A percentile compares a stretch with the other conserved stretches of the same genome.
phyloP scores from a whole-genome alignment of 805 yeast genomes.

The Metschnikowia baotianmanensis region DNA sequence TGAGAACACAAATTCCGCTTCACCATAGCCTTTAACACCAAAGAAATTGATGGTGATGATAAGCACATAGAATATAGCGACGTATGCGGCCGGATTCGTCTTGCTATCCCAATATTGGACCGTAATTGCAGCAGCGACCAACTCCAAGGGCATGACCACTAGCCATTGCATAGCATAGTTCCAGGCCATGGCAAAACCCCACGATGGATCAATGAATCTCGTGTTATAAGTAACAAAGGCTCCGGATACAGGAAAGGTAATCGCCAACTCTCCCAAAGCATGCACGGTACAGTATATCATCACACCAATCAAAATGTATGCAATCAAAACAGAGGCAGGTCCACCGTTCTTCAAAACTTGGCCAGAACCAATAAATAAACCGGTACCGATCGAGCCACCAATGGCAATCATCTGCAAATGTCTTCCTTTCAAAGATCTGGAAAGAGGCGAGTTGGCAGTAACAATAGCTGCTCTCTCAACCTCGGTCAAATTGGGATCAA shows the following conservation, averaged over 20 bases:
- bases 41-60: constrained; percentile 53
- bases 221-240: constrained; percentile 42
- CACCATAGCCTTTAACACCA: constrained; percentile 69
- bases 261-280: constrained; percentile 39
- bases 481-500: constrained; percentile 42
- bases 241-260: constrained; percentile 39
- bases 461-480: constrained; percentile 66
- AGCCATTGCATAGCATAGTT: constrained; percentile 45
- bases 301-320: constrained; percentile 40
- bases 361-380: constrained; percentile 41
- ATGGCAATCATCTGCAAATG: constrained; percentile 57
- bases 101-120: constrained; percentile 47
- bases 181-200: constrained; percentile 47
- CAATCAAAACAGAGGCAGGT: constrained; percentile 35
- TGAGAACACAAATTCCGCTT: constrained; percentile 60
- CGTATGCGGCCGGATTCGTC: constrained; percentile 52
- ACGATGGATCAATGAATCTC: constrained; percentile 41
- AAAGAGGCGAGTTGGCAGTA: constrained; percentile 57
- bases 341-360: constrained; percentile 37
- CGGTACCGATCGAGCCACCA: constrained; percentile 44
- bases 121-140: constrained; percentile 38
- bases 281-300: constrained; percentile 45
- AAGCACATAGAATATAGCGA: constrained; percentile 51
- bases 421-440: constrained; percentile 52
- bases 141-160: constrained; percentile 41